Percentiles rank a stretch among this genome's conserved stretches.
These are phyloP conservation scores for Sporobolus alterniflorus DNA, from an alignment of 202 grass and related monocot genomes.

Conservation along the genomic window DNA sequence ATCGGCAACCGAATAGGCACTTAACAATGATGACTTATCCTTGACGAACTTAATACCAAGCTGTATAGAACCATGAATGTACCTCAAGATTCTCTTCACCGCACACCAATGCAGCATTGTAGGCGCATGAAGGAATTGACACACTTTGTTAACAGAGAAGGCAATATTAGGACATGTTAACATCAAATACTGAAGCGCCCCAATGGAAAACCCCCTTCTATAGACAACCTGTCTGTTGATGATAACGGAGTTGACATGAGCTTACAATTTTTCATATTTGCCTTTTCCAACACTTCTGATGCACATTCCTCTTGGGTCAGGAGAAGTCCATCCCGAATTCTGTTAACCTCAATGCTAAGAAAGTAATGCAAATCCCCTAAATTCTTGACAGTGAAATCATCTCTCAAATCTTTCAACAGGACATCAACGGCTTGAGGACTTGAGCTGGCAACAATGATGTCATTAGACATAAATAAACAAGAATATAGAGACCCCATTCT, in stretches of 20 bases:
- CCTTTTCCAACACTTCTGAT: rapidly evolving
- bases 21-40: too few species aligned
- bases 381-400: neutral
- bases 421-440: neutral
- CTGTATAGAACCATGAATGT: too few species aligned
- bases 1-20: too few species aligned
- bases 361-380: neutral
- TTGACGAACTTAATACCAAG: too few species aligned
- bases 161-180: too few species aligned
- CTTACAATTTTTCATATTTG: neutral
- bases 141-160: too few species aligned
- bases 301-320: neutral
- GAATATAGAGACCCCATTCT: neutral
- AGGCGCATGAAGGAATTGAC: too few species aligned
- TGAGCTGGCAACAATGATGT: too few species aligned
- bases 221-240: neutral
- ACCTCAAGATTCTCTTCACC: too few species aligned
- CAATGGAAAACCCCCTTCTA: neutral
- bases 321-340: rapidly evolving
- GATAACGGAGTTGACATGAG: rapidly evolving
- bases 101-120: too few species aligned
- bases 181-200: too few species aligned
- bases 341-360: neutral
- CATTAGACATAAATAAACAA: neutral
- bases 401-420: neutral